Conservation (phyloP, 371 early-diverging fungal species). For the Amoeboaphelidium occidentale region DNA sequence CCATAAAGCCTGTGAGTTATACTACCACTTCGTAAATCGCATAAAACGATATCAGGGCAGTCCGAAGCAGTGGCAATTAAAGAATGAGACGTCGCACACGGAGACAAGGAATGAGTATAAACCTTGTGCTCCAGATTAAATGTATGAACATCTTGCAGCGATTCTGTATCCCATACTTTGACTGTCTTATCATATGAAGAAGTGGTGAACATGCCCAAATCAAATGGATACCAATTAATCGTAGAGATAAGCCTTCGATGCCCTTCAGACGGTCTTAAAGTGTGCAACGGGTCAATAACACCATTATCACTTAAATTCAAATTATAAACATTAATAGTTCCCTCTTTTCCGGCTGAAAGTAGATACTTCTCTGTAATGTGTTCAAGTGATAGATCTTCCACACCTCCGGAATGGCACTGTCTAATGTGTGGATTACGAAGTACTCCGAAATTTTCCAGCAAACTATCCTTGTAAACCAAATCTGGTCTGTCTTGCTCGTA, state of each 20-base stretch:
- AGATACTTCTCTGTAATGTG: too few species aligned
- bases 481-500: too few species aligned
- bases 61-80: conserved; percentile 39
- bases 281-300: too few species aligned
- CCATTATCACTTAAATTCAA: too few species aligned
- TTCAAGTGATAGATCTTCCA: too few species aligned
- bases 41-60: conserved; percentile 40
- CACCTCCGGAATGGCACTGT: too few species aligned
- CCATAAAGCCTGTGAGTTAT: conserved; percentile 43
- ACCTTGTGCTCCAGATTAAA: conserved; percentile 38
- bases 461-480: too few species aligned
- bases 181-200: conserved; percentile 51
- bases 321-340: too few species aligned
- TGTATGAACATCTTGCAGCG: conserved; percentile 32
- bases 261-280: too few species aligned
- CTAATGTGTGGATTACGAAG: too few species aligned
- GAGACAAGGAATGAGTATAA: conserved; percentile 38
- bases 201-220: conserved; percentile 60
- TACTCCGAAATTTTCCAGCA: too few species aligned
- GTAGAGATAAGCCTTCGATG: conserved; percentile 40
- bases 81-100: conserved; percentile 32
- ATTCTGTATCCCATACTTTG: conserved; percentile 60
- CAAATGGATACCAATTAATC: conserved; percentile 61
- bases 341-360: too few species aligned
- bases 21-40: conserved; percentile 49